Conservation (phyloP, 768 basidiomycete species). For the Russula virescens region DNA sequence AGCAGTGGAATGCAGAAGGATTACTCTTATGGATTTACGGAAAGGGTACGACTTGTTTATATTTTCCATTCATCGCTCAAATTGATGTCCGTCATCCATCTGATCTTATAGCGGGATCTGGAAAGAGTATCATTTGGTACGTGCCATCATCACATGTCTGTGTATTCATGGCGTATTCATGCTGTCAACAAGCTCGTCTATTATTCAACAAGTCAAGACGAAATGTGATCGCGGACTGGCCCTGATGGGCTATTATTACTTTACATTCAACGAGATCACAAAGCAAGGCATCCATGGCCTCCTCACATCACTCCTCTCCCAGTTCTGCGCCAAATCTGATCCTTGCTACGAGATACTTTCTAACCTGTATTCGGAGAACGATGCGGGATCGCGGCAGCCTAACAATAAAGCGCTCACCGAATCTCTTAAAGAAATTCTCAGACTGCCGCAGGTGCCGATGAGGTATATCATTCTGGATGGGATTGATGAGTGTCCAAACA, state of each 20-base stretch:
- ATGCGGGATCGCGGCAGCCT: neutral
- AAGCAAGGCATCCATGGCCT: conserved; percentile 1
- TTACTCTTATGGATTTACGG: neutral
- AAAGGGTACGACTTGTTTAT: too few relatives aligned
- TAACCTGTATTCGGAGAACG: neutral
- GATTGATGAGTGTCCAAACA: conserved; percentile 8
- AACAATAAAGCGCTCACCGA: neutral
- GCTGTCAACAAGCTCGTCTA: neutral
- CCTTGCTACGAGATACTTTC: neutral
- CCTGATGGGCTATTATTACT: neutral
- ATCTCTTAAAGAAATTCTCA: neutral
- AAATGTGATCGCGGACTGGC: neutral
- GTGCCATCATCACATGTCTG: neutral
- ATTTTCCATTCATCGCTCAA: too few relatives aligned
- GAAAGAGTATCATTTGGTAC: neutral
- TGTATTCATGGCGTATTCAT: neutral
- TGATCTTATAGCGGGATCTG: neutral
- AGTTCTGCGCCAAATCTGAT: conserved; percentile 1
- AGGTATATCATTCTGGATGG: conserved; percentile 2
- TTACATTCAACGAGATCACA: neutral
- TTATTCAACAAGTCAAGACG: neutral
- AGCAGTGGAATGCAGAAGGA: neutral
- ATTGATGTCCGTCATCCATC: neutral
- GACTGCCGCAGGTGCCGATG: neutral
- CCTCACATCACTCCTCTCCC: neutral